A percentile compares a stretch with the other conserved stretches of the same genome.
Conservation (phyloP, 345 rosid genomes). For the Lepidium didymum region DNA sequence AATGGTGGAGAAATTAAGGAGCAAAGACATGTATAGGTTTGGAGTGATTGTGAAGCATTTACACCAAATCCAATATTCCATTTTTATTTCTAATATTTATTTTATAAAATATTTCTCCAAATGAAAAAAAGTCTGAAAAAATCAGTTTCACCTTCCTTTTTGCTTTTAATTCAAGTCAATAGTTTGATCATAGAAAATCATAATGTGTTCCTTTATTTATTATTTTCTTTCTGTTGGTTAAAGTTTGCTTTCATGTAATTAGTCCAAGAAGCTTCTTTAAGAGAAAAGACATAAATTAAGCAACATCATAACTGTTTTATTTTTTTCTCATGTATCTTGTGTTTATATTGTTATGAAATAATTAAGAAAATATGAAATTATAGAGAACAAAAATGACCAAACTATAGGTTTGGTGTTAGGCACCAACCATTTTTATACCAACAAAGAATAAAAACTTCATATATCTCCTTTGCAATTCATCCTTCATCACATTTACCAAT, state of each 20-base stretch:
- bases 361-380: constrained; percentile 2
- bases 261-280: not conserved
- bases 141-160: constrained; percentile 33
- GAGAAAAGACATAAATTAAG: constrained; percentile 9
- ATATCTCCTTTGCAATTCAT: constrained; percentile 19
- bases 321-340: constrained; percentile 6
- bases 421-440: constrained; percentile 20
- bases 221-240: constrained; percentile 9
- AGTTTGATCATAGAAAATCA: not conserved
- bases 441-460: constrained; percentile 23
- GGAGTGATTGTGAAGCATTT: constrained; percentile 23
- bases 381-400: constrained; percentile 8
- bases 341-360: not conserved
- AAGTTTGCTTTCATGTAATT: constrained; percentile 18
- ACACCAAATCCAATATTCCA: constrained; percentile 17
- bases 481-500: constrained; percentile 18
- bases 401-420: constrained; percentile 24
- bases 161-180: constrained; percentile 30
- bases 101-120: not conserved
- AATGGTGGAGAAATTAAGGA: constrained; percentile 14
- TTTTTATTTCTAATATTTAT: not conserved
- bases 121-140: constrained; percentile 11
- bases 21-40: not conserved
- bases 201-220: not conserved
- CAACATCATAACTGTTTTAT: constrained; percentile 12